These are phyloP conservation scores for Phyllosticta citriasiana DNA, from an alignment of 2,329 filamentous ascomycete species.

Conservation along the genomic window DNA sequence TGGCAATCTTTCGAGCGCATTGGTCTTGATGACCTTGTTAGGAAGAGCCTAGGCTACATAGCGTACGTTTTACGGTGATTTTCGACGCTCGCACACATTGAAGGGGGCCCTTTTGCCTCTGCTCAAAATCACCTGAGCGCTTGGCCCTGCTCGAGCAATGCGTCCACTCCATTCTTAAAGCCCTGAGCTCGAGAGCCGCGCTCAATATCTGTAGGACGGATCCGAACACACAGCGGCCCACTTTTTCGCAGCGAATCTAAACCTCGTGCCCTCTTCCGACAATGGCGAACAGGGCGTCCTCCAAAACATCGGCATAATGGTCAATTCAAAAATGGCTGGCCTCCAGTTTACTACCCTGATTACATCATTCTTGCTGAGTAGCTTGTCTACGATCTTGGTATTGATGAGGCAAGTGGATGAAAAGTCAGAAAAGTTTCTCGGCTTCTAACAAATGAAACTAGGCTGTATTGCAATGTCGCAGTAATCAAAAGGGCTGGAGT, in stretches of 20 bases:
- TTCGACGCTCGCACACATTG: not conserved
- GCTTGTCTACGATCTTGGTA: constrained; percentile 4
- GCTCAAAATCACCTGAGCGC: not conserved
- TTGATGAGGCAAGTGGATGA: not conserved
- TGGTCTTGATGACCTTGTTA: not conserved
- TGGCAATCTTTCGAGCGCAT: not conserved
- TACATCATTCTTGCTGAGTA: constrained; percentile 1
- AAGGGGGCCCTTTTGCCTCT: not conserved
- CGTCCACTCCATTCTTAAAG: not conserved
- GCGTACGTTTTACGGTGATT: not conserved
- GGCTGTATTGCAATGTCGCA: constrained; percentile 6
- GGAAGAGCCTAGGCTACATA: not conserved
- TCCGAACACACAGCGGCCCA: not conserved
- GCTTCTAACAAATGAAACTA: not conserved
- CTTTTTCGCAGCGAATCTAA: not conserved
- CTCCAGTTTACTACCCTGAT: not conserved
- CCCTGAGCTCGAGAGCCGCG: not conserved
- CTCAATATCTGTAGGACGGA: not conserved
- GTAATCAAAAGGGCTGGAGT: constrained; percentile 6
- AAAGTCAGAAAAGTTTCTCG: not conserved
- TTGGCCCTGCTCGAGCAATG: not conserved
- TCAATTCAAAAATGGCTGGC: not conserved
- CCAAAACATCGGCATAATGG: not conserved
- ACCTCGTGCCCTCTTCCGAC: not conserved
- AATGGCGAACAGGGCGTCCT: not conserved